Evolutionary conservation across 2,329 filamentous ascomycete genomes (phyloP).

Genomic region (Ascochyta clinopodiicola): DNA sequence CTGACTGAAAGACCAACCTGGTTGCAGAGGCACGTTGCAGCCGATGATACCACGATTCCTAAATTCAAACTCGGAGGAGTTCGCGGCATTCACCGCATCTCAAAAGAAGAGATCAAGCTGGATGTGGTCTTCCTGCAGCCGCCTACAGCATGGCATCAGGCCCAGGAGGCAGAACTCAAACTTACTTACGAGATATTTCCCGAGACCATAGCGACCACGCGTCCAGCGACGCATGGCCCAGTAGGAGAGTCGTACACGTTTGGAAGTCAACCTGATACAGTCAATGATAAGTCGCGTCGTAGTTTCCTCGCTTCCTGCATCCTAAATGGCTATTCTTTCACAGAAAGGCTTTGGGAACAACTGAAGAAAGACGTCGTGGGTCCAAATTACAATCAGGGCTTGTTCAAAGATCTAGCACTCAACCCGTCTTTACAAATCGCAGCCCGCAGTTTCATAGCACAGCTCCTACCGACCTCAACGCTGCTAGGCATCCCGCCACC

Average conservation of each 20-base stretch:
- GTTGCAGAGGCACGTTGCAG: constrained; percentile 7
- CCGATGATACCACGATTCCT: constrained; percentile 9
- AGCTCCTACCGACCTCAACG: neutral
- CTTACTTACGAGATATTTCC: constrained; percentile 4
- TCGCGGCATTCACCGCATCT: constrained; percentile 14
- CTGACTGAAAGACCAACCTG: constrained; percentile 12
- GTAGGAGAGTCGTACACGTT: neutral
- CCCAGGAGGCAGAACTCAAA: neutral
- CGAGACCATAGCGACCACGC: neutral
- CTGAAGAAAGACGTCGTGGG: constrained; percentile 17
- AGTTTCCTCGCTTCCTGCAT: constrained; percentile 24
- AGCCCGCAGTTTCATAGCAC: constrained; percentile 9
- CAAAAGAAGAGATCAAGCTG: constrained; percentile 16
- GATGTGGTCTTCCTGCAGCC: constrained; percentile 17
- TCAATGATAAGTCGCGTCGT: constrained; percentile 11
- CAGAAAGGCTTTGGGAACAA: constrained; percentile 21
- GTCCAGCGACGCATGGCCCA: neutral
- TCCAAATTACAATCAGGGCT: constrained; percentile 20
- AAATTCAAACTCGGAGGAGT: constrained; percentile 7
- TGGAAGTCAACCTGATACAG: neutral
- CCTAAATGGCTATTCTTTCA: constrained; percentile 15
- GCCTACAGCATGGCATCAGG: neutral
- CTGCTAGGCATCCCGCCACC: neutral
- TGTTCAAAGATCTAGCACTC: constrained; percentile 9
- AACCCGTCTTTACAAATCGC: constrained; percentile 7